Base-by-base conservation (phyloP, 306 rosid genomes). In the Lathyrus aphaca region DNA sequence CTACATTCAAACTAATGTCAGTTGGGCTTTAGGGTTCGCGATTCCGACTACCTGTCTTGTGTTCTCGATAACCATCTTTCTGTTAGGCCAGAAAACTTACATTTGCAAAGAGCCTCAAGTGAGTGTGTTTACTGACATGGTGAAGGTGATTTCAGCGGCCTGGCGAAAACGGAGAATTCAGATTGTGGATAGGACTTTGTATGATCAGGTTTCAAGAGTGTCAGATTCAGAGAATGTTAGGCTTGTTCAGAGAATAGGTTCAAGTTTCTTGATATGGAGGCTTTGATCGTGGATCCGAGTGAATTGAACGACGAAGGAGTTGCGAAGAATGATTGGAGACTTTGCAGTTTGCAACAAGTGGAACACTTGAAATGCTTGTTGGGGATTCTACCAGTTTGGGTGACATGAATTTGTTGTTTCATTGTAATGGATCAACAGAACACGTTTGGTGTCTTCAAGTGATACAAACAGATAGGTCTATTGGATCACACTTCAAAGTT, bases 361-460 rank as follows among this genome's bases (percentile, higher is more conserved):
- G 96, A 92, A 73, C 81, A 82, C 40, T 53, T 87, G 13, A 92
- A 92, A 74, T 89, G 95, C 64, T 59, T 92, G 14, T 13, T 92
- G 0, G 90, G 82, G 10, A 49, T 86, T 71, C 23, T 89, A 1
- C 98, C 98, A 1, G 80, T 87, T 9, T 88, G 92, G 89, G 76
- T 92, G 3, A 16, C 96, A 12, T 92, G 86, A 58, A 82, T 87
- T 29, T 85, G 91, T 14, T 53, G 81, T 56, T 84, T 92, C 49
- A 73, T 89, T 43, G 68, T 79, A 10, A 81, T 81, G 86, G 86
- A 83, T 13, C 96, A 89, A 44, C 83, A 75, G 27, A 83, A 65
- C 91, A 87, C 92, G 8, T 90, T 90, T 39, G 98, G 91, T 0
- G 78, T 90, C 88, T 92, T 66, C 96, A 92, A 72, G 74, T 83